These are phyloP conservation scores for Pleurotus pulmonarius DNA, from an alignment of 768 basidiomycete genomes.

Conservation along the genomic window DNA sequence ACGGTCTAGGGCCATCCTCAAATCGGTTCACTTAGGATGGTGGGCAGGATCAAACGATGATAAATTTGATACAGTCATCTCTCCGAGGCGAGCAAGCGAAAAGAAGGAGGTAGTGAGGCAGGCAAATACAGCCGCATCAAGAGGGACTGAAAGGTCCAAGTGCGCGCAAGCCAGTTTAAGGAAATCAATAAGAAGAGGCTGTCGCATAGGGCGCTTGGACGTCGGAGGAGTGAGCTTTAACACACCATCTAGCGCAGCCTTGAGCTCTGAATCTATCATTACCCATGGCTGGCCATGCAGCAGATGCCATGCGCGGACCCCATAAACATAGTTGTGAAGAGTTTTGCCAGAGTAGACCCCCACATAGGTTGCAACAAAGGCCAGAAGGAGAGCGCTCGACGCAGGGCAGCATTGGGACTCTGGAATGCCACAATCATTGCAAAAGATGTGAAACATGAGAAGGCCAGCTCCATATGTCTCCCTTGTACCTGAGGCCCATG, in stretches of 20 bases:
- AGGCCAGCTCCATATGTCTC: constrained; percentile 36
- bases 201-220: constrained; percentile 22
- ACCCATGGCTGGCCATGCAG: constrained; percentile 33
- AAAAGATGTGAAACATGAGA: constrained; percentile 33
- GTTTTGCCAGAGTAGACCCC: constrained; percentile 28
- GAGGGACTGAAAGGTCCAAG: constrained; percentile 22
- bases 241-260: constrained; percentile 26
- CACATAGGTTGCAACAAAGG: constrained; percentile 25
- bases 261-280: constrained; percentile 20
- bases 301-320: constrained; percentile 43
- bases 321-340: constrained; percentile 32
- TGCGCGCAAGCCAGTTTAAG: constrained; percentile 15
- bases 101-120: constrained; percentile 38
- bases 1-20: constrained; percentile 17
- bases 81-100: constrained; percentile 24
- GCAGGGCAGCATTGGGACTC: constrained; percentile 30
- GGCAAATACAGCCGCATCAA: constrained; percentile 31
- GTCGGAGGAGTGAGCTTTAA: constrained; percentile 22
- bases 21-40: constrained; percentile 24
- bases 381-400: constrained; percentile 15
- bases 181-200: constrained; percentile 23
- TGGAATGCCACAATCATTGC: constrained; percentile 24
- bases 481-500: constrained; percentile 26
- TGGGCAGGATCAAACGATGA: constrained; percentile 21
- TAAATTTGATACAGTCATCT: constrained; percentile 32